Base-by-base conservation (phyloP, 2,329 filamentous ascomycete genomes). In the Trichoderma atroviride region DNA sequence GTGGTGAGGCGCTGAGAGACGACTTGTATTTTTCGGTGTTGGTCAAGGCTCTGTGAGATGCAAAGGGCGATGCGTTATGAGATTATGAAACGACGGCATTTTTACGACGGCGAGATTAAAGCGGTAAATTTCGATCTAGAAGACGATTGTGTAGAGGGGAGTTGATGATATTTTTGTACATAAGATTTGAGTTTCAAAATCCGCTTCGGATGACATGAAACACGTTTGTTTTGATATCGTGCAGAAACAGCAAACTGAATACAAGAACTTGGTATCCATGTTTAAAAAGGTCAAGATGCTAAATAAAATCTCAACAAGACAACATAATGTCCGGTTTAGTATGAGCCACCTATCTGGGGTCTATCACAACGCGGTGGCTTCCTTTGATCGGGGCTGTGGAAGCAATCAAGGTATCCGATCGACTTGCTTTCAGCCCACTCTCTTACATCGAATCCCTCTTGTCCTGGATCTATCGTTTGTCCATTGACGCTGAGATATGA, bases 21-120 rank as follows among this genome's bases (percentile, higher is more conserved):
- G 83, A 84, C 65, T 74, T 85, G 71, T 78, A 80, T 63, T 84
- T 85, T 73, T 71, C 74, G 4, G 74, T 82, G 22, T 69, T 84
- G 70, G 77, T 77, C 31, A 85, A 85, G 76, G 76, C 78, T 37
- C 69, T 81, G 67, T 76, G 47, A 70, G 37, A 16, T 14, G n/a
- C 13, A 5, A 37, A 35, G n/a, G 4, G 2, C 22, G 5, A 24
- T 50, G 47, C 16, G 7, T 19, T 47, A 22, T 4, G 37, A 10
- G 24, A 22, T 13, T 2, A 50, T 13, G 35, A 16, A 24, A 29
- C 29, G 35, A 22, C 19, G 40, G 10, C 40, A 47, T n/a, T 43
- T 37, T 19, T 5, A 14, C 13, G 2, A 43, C 5, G 22, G 35
- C 27, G 16, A 31, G 24, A 19, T n/a, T 7, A 6, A 55, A 55